Conservation (phyloP, 2,329 filamentous ascomycete species). For the Aspergillus carbonarius region DNA sequence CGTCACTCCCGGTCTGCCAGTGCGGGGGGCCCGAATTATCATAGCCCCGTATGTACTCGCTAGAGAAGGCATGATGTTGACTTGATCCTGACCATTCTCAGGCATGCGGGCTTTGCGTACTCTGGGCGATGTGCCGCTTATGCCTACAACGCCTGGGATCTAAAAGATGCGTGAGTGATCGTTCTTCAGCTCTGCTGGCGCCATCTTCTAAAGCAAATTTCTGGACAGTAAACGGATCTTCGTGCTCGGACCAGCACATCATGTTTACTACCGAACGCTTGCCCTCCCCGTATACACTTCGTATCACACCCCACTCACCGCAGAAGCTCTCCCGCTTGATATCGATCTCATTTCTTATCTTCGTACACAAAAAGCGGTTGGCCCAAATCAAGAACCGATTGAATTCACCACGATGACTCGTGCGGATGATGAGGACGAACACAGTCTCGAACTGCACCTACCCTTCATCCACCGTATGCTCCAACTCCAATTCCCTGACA, state of each 20-base stretch:
- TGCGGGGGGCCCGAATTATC: conserved; percentile 74
- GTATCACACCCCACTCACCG: conserved; percentile 46
- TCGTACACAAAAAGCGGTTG: conserved; percentile 26
- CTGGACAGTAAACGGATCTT: conserved; percentile 74
- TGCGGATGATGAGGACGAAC: conserved; percentile 73
- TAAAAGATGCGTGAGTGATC: conserved; percentile 64
- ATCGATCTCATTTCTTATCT: conserved; percentile 44
- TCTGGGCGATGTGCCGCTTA: conserved; percentile 90
- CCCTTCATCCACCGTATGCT: conserved; percentile 86
- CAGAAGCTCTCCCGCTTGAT: conserved; percentile 46
- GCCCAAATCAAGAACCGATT: conserved; percentile 21
- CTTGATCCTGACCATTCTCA: conserved; percentile 40
- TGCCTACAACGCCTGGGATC: conserved; percentile 87
- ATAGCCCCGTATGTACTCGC: conserved; percentile 77
- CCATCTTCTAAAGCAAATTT: neutral
- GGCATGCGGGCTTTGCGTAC: conserved; percentile 90
- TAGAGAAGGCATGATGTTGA: neutral
- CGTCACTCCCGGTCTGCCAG: conserved; percentile 61
- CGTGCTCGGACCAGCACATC: conserved; percentile 88
- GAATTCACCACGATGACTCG: conserved; percentile 58
- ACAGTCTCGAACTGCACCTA: conserved; percentile 95
- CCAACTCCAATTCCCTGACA: conserved; percentile 52
- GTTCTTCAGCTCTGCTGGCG: neutral
- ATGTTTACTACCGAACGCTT: conserved; percentile 73
- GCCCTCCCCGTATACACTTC: conserved; percentile 69